Conservation (phyloP, 1,139 yeast genomes). For the Komagataea norvegica region DNA sequence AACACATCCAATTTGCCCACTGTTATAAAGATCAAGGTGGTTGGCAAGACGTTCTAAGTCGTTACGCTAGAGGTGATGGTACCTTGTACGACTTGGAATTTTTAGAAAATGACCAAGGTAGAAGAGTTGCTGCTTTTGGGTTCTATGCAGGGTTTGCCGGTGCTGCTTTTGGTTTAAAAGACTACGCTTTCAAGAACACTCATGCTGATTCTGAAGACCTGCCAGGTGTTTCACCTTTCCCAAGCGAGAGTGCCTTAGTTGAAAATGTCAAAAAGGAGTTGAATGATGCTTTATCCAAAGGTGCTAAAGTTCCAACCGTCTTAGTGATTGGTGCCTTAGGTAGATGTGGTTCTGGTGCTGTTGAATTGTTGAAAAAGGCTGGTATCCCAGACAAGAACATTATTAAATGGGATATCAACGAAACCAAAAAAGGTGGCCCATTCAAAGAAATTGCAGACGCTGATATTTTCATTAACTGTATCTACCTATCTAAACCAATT, state of each 20-base stretch:
- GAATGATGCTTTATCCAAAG: constrained; percentile 54
- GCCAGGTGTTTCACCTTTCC: constrained; percentile 77
- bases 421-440: constrained; percentile 96
- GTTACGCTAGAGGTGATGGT: constrained; percentile 92
- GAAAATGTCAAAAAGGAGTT: constrained; percentile 63
- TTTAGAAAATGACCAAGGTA: constrained; percentile 87
- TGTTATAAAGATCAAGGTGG: constrained; percentile 97
- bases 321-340: constrained; percentile 96
- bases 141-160: constrained; percentile 99
- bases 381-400: constrained; percentile 87
- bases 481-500: constrained; percentile 87
- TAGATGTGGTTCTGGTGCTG: constrained; percentile 98
- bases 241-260: constrained; percentile 71
- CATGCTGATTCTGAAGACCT: constrained; percentile 61
- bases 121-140: constrained; percentile 99
- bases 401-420: constrained; percentile 93
- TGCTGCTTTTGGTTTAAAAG: constrained; percentile 91
- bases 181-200: constrained; percentile 89
- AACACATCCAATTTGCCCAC: constrained; percentile 97
- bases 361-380: constrained; percentile 70
- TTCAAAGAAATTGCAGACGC: constrained; percentile 82
- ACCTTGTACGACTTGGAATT: constrained; percentile 89
- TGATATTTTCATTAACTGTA: constrained; percentile 92
- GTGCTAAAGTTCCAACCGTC: constrained; percentile 69
- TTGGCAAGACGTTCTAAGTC: constrained; percentile 83